phyloP scores from a whole-genome alignment of 345 rosid genomes.

The Combretum micranthum region DNA sequence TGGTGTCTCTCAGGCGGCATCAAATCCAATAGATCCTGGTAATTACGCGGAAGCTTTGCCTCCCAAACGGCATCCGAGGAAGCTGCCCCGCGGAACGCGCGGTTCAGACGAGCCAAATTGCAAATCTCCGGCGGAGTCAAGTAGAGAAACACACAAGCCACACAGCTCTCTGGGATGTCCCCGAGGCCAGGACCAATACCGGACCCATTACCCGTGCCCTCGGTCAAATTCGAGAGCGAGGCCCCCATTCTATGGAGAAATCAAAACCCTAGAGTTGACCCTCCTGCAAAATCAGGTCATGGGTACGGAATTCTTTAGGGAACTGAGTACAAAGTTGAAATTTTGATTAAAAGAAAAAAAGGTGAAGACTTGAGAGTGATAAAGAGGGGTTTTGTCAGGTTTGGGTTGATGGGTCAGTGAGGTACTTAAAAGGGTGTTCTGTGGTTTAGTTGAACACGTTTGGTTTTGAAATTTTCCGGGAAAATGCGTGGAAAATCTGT shows the following conservation, averaged over 20 bases:
- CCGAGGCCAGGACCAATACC: slow-evolving; percentile 60
- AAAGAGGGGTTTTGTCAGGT: neutral
- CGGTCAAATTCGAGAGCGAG: slow-evolving; percentile 68
- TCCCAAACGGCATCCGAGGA: slow-evolving; percentile 94
- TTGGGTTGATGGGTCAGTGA: neutral
- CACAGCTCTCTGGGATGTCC: slow-evolving; percentile 92
- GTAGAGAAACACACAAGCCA: slow-evolving; percentile 75
- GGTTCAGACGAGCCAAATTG: slow-evolving; percentile 76
- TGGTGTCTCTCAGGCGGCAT: slow-evolving; percentile 66
- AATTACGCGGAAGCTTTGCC: slow-evolving; percentile 69
- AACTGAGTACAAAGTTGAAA: neutral
- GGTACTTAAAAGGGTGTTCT: neutral
- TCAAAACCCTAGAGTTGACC: too few relatives aligned
- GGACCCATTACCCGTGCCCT: slow-evolving; percentile 37
- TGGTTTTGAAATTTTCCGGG: neutral
- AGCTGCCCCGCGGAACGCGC: slow-evolving; percentile 82
- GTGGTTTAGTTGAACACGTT: neutral
- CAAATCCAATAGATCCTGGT: slow-evolving; percentile 75
- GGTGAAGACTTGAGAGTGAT: neutral
- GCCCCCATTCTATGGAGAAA: slow-evolving; percentile 52
- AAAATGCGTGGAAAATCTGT: neutral
- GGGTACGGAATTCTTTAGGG: neutral
- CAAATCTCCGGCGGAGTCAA: slow-evolving; percentile 97
- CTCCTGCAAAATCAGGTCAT: slow-evolving; percentile 6
- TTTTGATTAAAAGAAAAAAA: too few relatives aligned